Base-by-base conservation (phyloP, 805 yeast genomes). In the Metahyphopichia silvanorum region DNA sequence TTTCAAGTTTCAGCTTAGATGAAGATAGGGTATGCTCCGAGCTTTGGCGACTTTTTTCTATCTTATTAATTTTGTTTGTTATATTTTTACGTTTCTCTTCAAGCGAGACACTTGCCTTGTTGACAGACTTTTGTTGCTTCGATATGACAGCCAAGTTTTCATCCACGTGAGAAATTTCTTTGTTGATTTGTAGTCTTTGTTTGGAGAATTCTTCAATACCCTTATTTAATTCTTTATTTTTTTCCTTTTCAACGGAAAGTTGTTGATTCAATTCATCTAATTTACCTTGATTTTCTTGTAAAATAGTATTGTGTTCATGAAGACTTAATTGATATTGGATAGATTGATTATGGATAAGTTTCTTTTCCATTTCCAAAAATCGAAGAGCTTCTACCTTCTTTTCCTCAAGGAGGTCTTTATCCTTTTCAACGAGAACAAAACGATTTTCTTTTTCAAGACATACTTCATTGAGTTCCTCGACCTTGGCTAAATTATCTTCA, bases 381-480 rank as follows among this genome's bases (percentile, higher is more conserved):
- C 66, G 64, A 23, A 91, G 56, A 0, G 96, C 95, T 23, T 74
- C 79, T 21, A 74, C 74, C 44, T 88, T 82, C 33, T 76, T 76
- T 36, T 86, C 93, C 38, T 84, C 72, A 27, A 77, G 46, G 29
- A 62, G 66, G 8, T 69, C 69, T 39, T 85, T 79, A 41, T 89
- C 96, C 41, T 76, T 77, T 43, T 81, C 85, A 1, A 88, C 95
- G 46, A 87, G 71, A 36, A 79, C 81, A 46, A 85, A 82, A 38
- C 96, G 71, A 38, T 73, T 77, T 42, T 85, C 86, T 51, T 88
- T 89, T 49, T 86, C 95, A 22, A 76, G 61, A 51, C 95, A 87
- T 6, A 77, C 67, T 27, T 85, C 94, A 51, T 88, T 87, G 40
- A 87, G 57, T n/a, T 70, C 76, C 18, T 86, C 96, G 10, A 86